Conservation (phyloP, 2,329 filamentous ascomycete genomes). For the Ceratocystis harringtonii region DNA sequence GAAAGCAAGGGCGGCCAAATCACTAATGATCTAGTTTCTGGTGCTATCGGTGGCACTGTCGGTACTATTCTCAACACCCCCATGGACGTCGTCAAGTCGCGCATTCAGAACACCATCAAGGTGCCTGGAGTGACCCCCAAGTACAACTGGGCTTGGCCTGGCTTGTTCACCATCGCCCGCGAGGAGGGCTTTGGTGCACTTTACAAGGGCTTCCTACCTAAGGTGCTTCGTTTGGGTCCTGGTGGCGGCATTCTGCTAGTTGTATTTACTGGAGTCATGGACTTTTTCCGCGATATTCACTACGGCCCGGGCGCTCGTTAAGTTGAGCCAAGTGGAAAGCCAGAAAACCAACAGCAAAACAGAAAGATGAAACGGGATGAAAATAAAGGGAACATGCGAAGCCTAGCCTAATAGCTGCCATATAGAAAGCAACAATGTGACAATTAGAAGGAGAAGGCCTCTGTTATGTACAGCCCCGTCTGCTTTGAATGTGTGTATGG, state of each 20-base stretch:
- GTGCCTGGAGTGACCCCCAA: constrained; percentile 69
- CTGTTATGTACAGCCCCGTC: not conserved
- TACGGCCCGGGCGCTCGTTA: constrained; percentile 18
- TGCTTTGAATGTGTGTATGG: not conserved
- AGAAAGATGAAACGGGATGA: not conserved
- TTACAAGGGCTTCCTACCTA: constrained; percentile 96
- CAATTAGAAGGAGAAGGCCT: not conserved
- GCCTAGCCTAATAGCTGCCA: constrained; percentile 7
- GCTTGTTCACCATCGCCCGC: constrained; percentile 69
- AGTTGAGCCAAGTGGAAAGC: not conserved
- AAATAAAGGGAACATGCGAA: constrained; percentile 4
- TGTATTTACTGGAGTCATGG: constrained; percentile 76
- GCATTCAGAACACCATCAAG: constrained; percentile 88
- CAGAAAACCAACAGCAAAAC: not conserved
- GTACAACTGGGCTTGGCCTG: constrained; percentile 97
- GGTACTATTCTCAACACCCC: constrained; percentile 92
- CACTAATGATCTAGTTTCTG: constrained; percentile 74
- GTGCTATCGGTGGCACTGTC: constrained; percentile 69
- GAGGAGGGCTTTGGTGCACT: constrained; percentile 86
- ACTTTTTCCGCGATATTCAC: constrained; percentile 66
- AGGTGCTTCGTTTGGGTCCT: constrained; percentile 48
- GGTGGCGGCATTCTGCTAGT: constrained; percentile 59
- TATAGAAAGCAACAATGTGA: constrained; percentile 11
- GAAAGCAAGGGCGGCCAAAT: constrained; percentile 69
- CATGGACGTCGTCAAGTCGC: constrained; percentile 93